Percentiles rank a stretch among this genome's conserved stretches.
Conservation (phyloP, 2,329 filamentous ascomycete species). For the Ascochyta clinopodiicola region DNA sequence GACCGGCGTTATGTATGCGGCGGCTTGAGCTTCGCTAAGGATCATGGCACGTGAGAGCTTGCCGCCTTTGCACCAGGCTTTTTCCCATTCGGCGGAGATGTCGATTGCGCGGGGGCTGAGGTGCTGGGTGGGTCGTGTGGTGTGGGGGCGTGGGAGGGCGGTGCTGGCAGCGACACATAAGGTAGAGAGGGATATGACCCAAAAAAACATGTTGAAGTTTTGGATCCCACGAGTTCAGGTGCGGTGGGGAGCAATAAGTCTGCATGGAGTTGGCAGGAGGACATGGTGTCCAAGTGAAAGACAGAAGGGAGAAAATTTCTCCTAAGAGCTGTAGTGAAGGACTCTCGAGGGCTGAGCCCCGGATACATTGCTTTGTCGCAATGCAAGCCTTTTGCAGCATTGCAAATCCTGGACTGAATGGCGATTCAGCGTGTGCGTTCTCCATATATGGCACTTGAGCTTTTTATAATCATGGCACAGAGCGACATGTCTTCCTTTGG, state of each 20-base stretch:
- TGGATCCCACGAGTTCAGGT: neutral
- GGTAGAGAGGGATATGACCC: neutral
- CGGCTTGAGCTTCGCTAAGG: neutral
- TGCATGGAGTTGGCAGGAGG: neutral
- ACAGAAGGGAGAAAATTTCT: too few species aligned
- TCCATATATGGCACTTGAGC: too few species aligned
- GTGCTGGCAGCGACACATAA: neutral
- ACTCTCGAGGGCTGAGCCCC: too few species aligned
- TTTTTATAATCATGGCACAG: too few species aligned
- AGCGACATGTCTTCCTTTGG: too few species aligned
- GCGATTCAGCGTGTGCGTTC: too few species aligned
- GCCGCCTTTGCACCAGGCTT: constrained; percentile 15
- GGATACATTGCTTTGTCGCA: too few species aligned
- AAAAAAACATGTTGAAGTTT: neutral
- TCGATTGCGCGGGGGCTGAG: neutral
- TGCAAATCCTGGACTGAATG: too few species aligned
- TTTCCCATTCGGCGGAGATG: constrained; percentile 1
- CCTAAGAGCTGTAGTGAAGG: too few species aligned
- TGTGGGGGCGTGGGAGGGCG: neutral
- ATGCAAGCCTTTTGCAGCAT: too few species aligned
- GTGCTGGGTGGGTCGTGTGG: neutral
- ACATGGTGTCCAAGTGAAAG: neutral
- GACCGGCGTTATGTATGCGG: constrained; percentile 13
- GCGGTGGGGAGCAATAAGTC: neutral
- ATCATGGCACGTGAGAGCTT: constrained; percentile 13